Evolutionary conservation across 805 yeast species (phyloP).

Genomic region (Saccharomycopsis fibuligera): DNA sequence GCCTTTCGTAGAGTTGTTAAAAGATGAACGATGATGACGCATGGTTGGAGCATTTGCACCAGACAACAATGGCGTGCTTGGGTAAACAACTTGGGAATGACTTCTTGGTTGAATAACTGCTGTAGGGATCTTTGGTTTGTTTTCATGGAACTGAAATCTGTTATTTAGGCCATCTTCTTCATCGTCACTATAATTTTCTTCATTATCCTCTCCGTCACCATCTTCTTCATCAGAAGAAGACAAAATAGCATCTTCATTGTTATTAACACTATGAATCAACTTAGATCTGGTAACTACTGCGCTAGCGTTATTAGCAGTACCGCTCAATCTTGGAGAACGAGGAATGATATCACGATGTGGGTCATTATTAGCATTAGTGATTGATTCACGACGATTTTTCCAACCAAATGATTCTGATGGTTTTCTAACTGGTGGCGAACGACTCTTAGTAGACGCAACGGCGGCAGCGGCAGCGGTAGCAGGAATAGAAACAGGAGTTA

Average conservation of each 20-base stretch:
- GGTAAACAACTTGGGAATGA: slow-evolving; percentile 13
- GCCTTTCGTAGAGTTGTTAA: slow-evolving; percentile 5
- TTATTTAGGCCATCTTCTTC: slow-evolving; percentile 11
- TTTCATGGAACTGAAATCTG: slow-evolving; percentile 20
- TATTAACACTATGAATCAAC: slow-evolving; percentile 21
- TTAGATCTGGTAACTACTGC: background rate
- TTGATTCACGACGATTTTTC: slow-evolving; percentile 18
- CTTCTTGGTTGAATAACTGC: slow-evolving; percentile 11
- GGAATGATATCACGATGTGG: slow-evolving; percentile 26
- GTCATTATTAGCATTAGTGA: slow-evolving; percentile 9
- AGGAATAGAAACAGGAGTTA: slow-evolving; percentile 26
- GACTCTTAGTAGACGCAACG: background rate
- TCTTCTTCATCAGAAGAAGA: slow-evolving; percentile 30
- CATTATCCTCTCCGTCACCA: slow-evolving; percentile 33
- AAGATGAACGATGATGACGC: slow-evolving; percentile 17
- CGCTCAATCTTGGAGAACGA: slow-evolving; percentile 17
- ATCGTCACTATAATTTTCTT: slow-evolving; percentile 24
- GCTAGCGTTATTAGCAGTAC: background rate
- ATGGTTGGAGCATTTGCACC: slow-evolving; percentile 1
- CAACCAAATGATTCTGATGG: slow-evolving; percentile 21
- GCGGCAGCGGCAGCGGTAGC: slow-evolving; percentile 29
- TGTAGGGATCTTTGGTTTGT: slow-evolving; percentile 4
- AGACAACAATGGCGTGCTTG: background rate
- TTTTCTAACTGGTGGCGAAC: slow-evolving; percentile 12
- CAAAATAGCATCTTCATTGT: slow-evolving; percentile 34